These are phyloP conservation scores for Cyclotella sp. DNA, from an alignment of 108 stramenopile genomes.

Conservation along the genomic window DNA sequence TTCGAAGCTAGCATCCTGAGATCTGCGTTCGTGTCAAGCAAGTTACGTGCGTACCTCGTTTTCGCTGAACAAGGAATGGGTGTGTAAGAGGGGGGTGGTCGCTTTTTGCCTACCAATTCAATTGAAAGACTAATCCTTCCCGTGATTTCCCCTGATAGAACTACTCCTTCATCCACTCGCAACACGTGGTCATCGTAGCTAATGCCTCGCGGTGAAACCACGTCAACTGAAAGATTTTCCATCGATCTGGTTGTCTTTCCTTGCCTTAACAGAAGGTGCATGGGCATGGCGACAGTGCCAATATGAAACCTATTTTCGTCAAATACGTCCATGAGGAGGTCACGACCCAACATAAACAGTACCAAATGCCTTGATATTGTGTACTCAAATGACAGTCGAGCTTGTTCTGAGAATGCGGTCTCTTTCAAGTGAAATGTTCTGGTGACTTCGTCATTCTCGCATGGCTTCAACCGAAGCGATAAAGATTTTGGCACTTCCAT, in stretches of 20 bases:
- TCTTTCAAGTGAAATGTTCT: not conserved
- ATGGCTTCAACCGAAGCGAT: slow-evolving; percentile 14
- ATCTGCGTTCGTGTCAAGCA: slow-evolving; percentile 18
- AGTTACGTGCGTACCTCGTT: slow-evolving; percentile 14
- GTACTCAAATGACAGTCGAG: slow-evolving; percentile 21
- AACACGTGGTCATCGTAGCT: not conserved
- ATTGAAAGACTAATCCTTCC: slow-evolving; percentile 21
- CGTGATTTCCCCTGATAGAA: not conserved
- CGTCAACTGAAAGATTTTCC: slow-evolving; percentile 36
- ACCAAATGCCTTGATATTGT: not conserved
- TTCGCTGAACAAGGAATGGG: not conserved
- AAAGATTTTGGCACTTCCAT: slow-evolving; percentile 7
- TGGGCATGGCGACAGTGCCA: slow-evolving; percentile 26
- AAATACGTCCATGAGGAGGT: slow-evolving; percentile 29
- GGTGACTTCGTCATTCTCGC: slow-evolving; percentile 16
- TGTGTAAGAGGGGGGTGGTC: not conserved
- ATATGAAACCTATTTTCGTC: slow-evolving; percentile 16
- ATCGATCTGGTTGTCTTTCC: slow-evolving; percentile 15
- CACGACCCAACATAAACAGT: slow-evolving; percentile 13
- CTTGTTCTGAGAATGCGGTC: not conserved
- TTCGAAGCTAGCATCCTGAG: not conserved
- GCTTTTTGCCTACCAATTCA: slow-evolving; percentile 6
- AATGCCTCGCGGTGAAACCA: slow-evolving; percentile 4
- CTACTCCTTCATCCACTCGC: not conserved
- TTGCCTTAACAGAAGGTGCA: slow-evolving; percentile 34